Evolutionary conservation across 2,329 filamentous ascomycete genomes (phyloP), one percentile per base, ranked within the genome.

Genomic region (Alternaria triticina): DNA sequence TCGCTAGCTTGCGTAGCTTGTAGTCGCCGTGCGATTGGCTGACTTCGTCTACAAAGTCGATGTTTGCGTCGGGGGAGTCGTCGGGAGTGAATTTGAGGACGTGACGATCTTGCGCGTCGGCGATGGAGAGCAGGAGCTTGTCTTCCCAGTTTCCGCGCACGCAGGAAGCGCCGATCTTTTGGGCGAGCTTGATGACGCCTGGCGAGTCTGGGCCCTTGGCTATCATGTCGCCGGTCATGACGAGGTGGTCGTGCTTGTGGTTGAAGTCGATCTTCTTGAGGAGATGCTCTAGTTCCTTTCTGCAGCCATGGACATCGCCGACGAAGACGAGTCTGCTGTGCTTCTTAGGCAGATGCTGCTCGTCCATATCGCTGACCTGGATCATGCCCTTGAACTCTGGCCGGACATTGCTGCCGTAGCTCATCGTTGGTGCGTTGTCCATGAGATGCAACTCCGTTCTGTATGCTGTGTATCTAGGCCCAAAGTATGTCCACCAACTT

Each of bases 91-190:
- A 67, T 15, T 62, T 49, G 13, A 69, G 59, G 60, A 74, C 60
- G 45, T 72, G 72, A 43, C 59, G 63, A n/a, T 63, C 54, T 56
- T 66, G 59, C 11, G 75, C 70, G 46, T 84, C 79, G 27, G 84
- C 82, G 64, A 89, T 87, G 1, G 89, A 86, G 9, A 90, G 85
- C n/a, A 98, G 85, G 20, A 97, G 85, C 22, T 89, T 87, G 77
- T 98, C 94, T 77, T 99, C 96, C 81, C 97, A 92, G 80, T 97
- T 97, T 17, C 96, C 96, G 54, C 95, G 90, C 9, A 98, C 93
- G 66, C 89, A 92, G 28, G 90, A 92, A 22, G 95, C 94, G 54
- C 88, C 87, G 40, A 95, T 82, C 13, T 86, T 81, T 77, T 93
- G 91, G 40, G 93, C 90, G 45, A 94, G 84, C 61, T 91, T 87